Conservation (phyloP, 768 basidiomycete species). For the Lactarius indigo region DNA sequence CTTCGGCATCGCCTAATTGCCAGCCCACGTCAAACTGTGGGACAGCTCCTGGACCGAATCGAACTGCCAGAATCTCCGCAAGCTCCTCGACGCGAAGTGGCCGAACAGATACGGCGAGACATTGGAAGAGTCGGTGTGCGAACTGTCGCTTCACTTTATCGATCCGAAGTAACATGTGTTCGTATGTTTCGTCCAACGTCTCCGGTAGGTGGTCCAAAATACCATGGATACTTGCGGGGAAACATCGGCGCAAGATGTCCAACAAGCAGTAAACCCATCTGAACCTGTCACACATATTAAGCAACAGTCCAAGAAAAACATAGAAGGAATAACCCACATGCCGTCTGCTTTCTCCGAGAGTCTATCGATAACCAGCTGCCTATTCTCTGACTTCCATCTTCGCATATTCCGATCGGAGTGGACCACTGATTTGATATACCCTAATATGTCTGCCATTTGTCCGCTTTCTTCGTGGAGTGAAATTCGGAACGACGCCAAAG, state of each 20-base stretch:
- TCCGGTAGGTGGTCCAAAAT: too few relatives aligned
- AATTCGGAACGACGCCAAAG: too few relatives aligned
- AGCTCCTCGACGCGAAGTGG: constrained; percentile 8
- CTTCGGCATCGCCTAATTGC: background rate
- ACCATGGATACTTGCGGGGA: too few relatives aligned
- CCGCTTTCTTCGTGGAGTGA: too few relatives aligned
- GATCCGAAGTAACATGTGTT: background rate
- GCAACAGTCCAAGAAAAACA: too few relatives aligned
- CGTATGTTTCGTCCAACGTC: too few relatives aligned
- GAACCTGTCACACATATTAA: too few relatives aligned
- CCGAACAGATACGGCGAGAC: background rate
- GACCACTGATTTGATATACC: too few relatives aligned
- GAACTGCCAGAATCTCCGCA: constrained; percentile 3
- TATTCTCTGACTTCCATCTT: background rate
- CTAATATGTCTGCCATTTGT: too few relatives aligned
- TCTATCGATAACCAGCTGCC: background rate
- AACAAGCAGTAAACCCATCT: too few relatives aligned
- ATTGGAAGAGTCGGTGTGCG: constrained; percentile 10
- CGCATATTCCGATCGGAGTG: too few relatives aligned
- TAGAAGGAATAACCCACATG: background rate
- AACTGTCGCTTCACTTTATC: background rate
- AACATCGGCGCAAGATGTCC: too few relatives aligned
- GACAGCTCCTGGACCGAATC: background rate
- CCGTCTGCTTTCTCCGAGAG: constrained; percentile 1
- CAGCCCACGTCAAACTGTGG: background rate